Evolutionary conservation across 169 alveolate species (phyloP).

Genomic region (Toxoplasma gondii): DNA sequence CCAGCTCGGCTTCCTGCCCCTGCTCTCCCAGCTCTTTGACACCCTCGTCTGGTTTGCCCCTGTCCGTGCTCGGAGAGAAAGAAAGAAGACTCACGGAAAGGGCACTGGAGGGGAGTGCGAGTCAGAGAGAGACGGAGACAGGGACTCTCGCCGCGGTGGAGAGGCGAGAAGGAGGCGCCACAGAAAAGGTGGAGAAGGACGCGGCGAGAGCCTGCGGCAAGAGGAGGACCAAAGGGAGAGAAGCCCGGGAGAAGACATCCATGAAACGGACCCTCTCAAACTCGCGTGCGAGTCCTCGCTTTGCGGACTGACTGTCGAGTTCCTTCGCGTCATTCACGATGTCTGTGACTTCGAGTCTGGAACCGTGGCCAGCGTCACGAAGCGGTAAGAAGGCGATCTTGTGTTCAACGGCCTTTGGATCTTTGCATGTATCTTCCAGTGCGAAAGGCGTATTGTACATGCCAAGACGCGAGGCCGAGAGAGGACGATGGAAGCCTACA

Average conservation of each 20-base stretch:
- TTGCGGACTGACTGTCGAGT: slow-evolving; percentile 38
- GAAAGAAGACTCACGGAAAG: neutral
- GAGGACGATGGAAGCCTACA: no score
- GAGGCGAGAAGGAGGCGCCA: neutral
- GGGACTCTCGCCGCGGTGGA: neutral
- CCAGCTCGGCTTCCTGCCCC: slow-evolving; percentile 26
- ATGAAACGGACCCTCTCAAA: neutral
- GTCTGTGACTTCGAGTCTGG: slow-evolving; percentile 31
- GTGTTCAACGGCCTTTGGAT: neutral
- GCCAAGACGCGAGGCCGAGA: no score
- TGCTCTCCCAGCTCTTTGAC: slow-evolving; percentile 14
- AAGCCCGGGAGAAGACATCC: neutral
- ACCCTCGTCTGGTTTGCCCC: slow-evolving; percentile 28
- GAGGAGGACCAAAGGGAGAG: neutral
- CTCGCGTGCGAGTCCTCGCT: slow-evolving; percentile 41
- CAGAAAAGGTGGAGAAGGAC: neutral
- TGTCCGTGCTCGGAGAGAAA: neutral
- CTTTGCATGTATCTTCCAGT: no score
- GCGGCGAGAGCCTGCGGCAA: neutral
- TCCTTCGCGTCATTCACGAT: slow-evolving; percentile 41
- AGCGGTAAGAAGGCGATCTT: neutral
- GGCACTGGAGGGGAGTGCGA: neutral
- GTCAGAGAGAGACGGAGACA: no score
- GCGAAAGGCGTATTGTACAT: no score
- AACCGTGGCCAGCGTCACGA: neutral